phyloP scores from a whole-genome alignment of 75 land plant genomes.

The Pinus tabuliformis region DNA sequence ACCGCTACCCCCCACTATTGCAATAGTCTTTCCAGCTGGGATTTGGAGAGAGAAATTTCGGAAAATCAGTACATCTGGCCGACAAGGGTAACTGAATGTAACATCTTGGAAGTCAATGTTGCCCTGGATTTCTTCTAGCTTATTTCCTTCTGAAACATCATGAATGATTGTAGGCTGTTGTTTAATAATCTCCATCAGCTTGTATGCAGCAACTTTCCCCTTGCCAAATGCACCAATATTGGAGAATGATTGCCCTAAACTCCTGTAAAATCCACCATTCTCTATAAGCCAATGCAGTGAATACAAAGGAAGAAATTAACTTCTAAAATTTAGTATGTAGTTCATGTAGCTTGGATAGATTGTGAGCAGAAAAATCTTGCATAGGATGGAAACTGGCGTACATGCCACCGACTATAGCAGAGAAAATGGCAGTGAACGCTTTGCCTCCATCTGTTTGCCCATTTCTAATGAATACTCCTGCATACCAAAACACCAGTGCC shows the following conservation, averaged over 20 bases:
- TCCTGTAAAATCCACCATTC: constrained; percentile 39
- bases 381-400: constrained; percentile 28
- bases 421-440: constrained; percentile 85
- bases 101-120: constrained; percentile 86
- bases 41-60: constrained; percentile 69
- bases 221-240: constrained; percentile 86
- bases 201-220: constrained; percentile 88
- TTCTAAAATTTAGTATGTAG: background rate
- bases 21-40: constrained; percentile 87
- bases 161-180: constrained; percentile 71
- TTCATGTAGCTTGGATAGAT: background rate
- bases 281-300: background rate
- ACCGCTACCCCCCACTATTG: constrained; percentile 97
- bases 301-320: background rate
- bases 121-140: constrained; percentile 62
- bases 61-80: constrained; percentile 83
- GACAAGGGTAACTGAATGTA: constrained; percentile 85
- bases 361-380: background rate
- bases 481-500: constrained; percentile 98
- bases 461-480: constrained; percentile 79
- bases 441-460: constrained; percentile 86
- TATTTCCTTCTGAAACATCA: constrained; percentile 51
- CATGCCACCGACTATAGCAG: constrained; percentile 96
- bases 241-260: constrained; percentile 86
- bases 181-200: constrained; percentile 81